These are phyloP conservation scores for Pisolithus tinctorius DNA, from an alignment of 768 basidiomycete species.

Conservation along the genomic window DNA sequence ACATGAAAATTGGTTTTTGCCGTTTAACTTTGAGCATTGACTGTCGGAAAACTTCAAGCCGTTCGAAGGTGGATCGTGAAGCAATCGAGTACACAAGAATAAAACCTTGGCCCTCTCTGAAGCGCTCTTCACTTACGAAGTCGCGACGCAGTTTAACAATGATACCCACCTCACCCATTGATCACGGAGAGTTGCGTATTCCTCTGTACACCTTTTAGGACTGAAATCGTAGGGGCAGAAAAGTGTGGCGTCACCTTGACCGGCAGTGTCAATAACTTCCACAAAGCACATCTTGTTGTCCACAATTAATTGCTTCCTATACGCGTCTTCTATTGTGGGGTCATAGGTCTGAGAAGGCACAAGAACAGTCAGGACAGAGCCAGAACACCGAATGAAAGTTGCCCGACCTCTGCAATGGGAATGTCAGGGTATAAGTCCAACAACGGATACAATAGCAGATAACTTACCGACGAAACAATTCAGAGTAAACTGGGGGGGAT, in stretches of 20 bases:
- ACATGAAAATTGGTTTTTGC: conserved; percentile 80
- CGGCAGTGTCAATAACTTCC: conserved; percentile 96
- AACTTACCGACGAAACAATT: conserved; percentile 91
- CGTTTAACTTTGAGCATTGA: conserved; percentile 87
- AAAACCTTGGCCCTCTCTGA: conserved; percentile 95
- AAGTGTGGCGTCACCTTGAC: conserved; percentile 64
- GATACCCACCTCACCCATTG: conserved; percentile 90
- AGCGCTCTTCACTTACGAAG: conserved; percentile 5
- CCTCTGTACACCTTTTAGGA: conserved; percentile 55
- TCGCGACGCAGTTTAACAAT: conserved; percentile 1
- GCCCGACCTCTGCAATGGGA: conserved; percentile 46
- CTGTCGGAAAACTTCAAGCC: conserved; percentile 84
- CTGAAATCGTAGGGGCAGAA: conserved; percentile 5
- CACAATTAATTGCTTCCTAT: conserved; percentile 90
- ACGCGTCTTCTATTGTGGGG: conserved; percentile 97
- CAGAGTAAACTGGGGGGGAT: conserved; percentile 71
- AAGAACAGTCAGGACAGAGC: conserved; percentile 6
- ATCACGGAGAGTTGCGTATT: conserved; percentile 92
- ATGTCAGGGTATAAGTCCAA: conserved; percentile 8
- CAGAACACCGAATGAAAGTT: conserved; percentile 5
- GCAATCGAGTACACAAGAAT: conserved; percentile 96
- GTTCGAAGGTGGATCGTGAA: conserved; percentile 86
- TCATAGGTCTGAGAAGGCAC: conserved; percentile 70
- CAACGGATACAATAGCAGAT: conserved; percentile 2
- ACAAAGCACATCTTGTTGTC: conserved; percentile 94